Evolutionary conservation across 352 stramenopile genomes (phyloP), one percentile per base, ranked within the genome.

Genomic region (Aphanomyces invadans): DNA sequence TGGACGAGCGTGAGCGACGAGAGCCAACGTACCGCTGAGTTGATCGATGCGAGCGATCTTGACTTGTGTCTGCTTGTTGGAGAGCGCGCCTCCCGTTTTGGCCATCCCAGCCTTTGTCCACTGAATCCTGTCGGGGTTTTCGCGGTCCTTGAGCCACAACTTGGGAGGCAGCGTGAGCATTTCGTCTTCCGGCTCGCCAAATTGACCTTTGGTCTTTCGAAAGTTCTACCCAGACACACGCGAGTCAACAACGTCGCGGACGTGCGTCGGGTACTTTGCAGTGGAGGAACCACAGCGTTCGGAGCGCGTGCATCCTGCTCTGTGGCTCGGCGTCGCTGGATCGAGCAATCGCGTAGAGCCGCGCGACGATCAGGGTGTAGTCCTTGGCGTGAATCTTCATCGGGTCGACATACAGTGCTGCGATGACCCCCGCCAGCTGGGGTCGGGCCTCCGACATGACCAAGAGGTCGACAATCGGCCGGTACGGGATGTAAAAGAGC

Each of bases 261-360:
- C 21, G 46, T n/a, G 5, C 38, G 7, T n/a, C n/a, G n/a, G n/a
- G n/a, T 57, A 67, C 60, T 28, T 59, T 60, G 42, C 25, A n/a
- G 25, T 67, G 60, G 33, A 25, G 44, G n/a, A 67, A 67, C 60
- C 60, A 67, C 19, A 67, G 42, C 4, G 60, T 48, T 21, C 46
- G 60, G 2, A 67, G 42, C 4, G 60, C 60, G 49, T 59, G 54
- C 29, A 28, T 32, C 19, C 60, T 28, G 17, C 42, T 57, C 12
- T 19, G 60, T 3, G 48, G 49, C 23, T 56, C 46, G 4, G 23
- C 42, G 19, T 36, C 26, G 10, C 38, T 32, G 12, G 45, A 33
- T 45, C 55, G 55, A 11, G 38, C 29, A n/a, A 67, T 56, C 49
- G 26, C 25, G 3, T 57, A 23, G 2, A 67, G 33, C 23, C 28